phyloP scores from a whole-genome alignment of 441 rosid species.

The Brassica balearica region DNA sequence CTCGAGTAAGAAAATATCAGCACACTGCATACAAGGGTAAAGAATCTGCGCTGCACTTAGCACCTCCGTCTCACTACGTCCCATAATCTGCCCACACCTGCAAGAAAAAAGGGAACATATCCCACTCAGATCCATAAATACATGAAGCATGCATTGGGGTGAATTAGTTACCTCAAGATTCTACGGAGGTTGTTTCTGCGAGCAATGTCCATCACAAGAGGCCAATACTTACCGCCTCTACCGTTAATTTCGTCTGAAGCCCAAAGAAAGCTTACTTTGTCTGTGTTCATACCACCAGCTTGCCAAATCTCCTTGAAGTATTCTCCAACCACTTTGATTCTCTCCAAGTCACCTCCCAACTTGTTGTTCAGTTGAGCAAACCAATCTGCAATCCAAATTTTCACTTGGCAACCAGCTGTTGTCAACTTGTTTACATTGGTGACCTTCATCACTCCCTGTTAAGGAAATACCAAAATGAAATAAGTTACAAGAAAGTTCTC shows the following conservation, averaged over 20 bases:
- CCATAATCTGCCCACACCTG: slow-evolving; percentile 92
- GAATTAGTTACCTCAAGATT: slow-evolving; percentile 50
- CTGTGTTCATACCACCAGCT: slow-evolving; percentile 76
- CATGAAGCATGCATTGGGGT: not conserved
- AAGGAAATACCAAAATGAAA: slow-evolving; percentile 1
- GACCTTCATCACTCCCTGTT: slow-evolving; percentile 81
- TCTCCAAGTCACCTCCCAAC: slow-evolving; percentile 86
- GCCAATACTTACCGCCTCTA: slow-evolving; percentile 78
- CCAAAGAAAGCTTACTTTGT: slow-evolving; percentile 75
- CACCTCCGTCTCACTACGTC: slow-evolving; percentile 84
- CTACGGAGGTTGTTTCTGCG: slow-evolving; percentile 80
- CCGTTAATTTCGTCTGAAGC: slow-evolving; percentile 84
- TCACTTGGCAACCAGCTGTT: slow-evolving; percentile 78
- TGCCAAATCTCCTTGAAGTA: slow-evolving; percentile 82
- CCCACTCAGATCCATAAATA: not conserved
- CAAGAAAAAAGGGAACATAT: slow-evolving; percentile 22
- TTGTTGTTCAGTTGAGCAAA: slow-evolving; percentile 90
- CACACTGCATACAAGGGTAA: slow-evolving; percentile 96
- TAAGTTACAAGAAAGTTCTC: not conserved
- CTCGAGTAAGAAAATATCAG: slow-evolving; percentile 89
- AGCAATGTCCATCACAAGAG: slow-evolving; percentile 87
- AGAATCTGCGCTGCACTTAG: slow-evolving; percentile 81
- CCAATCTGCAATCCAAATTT: slow-evolving; percentile 96
- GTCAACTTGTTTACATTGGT: slow-evolving; percentile 87
- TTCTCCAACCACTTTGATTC: slow-evolving; percentile 68